phyloP scores from a whole-genome alignment of 2,329 filamentous ascomycete species.

The Aureobasidium pullulans region DNA sequence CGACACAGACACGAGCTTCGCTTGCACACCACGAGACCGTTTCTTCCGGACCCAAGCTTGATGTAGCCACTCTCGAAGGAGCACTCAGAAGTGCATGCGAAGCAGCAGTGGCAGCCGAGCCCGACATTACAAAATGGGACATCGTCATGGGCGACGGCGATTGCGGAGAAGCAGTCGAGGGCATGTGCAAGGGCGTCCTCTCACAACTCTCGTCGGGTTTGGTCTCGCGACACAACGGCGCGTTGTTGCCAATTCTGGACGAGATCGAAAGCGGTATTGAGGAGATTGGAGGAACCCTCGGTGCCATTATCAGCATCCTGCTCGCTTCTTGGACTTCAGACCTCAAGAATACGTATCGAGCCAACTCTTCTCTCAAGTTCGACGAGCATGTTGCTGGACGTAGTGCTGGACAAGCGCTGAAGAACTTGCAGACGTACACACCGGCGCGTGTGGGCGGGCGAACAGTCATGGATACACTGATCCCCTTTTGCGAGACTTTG shows the following conservation, averaged over 20 bases:
- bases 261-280: slow-evolving; percentile 28
- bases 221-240: slow-evolving; percentile 17
- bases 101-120: slow-evolving; percentile 50
- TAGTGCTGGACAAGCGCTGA: slow-evolving; percentile 32
- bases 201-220: slow-evolving; percentile 19
- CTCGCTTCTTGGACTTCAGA: slow-evolving; percentile 33
- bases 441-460: slow-evolving; percentile 28
- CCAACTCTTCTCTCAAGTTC: slow-evolving; percentile 20
- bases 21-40: slow-evolving; percentile 6
- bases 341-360: slow-evolving; percentile 27
- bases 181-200: slow-evolving; percentile 29
- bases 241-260: slow-evolving; percentile 28
- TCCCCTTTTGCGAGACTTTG: slow-evolving; percentile 31
- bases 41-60: slow-evolving; percentile 18
- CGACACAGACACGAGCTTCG: not conserved
- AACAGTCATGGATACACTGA: slow-evolving; percentile 33
- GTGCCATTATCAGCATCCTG: slow-evolving; percentile 30
- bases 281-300: slow-evolving; percentile 32
- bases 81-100: slow-evolving; percentile 37
- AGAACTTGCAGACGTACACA: slow-evolving; percentile 35
- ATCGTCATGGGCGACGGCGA: slow-evolving; percentile 59
- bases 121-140: slow-evolving; percentile 56
- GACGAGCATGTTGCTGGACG: slow-evolving; percentile 20
- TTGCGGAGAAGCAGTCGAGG: slow-evolving; percentile 50
- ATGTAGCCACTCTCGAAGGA: slow-evolving; percentile 27